These are phyloP conservation scores for Fistulifera pelliculosa DNA, from an alignment of 108 stramenopile genomes.

Conservation along the genomic window DNA sequence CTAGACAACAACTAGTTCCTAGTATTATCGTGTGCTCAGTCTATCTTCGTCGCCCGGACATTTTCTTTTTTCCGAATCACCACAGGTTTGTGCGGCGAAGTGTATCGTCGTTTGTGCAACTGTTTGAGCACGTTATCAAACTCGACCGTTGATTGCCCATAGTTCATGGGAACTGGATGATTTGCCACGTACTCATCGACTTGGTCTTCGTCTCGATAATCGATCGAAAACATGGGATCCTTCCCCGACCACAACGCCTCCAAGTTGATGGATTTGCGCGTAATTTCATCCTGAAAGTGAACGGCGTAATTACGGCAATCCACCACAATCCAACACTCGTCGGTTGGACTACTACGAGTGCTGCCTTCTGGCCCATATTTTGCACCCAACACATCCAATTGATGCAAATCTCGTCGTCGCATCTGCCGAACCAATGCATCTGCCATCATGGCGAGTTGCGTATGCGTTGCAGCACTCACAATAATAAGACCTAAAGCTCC, in stretches of 20 bases:
- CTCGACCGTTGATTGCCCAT: not conserved
- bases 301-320: slow-evolving; percentile 80
- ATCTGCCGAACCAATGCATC: slow-evolving; percentile 61
- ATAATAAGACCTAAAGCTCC: slow-evolving; percentile 31
- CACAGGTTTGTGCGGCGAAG: slow-evolving; percentile 6
- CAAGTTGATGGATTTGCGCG: slow-evolving; percentile 45
- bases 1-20: no score
- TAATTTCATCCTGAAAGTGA: slow-evolving; percentile 46
- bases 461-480: slow-evolving; percentile 30
- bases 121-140: slow-evolving; percentile 6
- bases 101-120: slow-evolving; percentile 3
- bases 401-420: slow-evolving; percentile 50
- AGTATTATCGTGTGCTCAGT: no score
- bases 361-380: slow-evolving; percentile 42
- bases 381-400: slow-evolving; percentile 56
- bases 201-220: slow-evolving; percentile 38
- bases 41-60: not conserved
- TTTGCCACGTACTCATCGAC: slow-evolving; percentile 63
- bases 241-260: slow-evolving; percentile 67
- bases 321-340: slow-evolving; percentile 63
- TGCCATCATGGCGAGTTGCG: slow-evolving; percentile 44
- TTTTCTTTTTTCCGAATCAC: not conserved
- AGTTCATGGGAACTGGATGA: slow-evolving; percentile 60
- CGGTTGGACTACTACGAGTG: slow-evolving; percentile 13
- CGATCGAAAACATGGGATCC: slow-evolving; percentile 39